These are phyloP conservation scores for Aspergillus piperis DNA, from an alignment of 2,329 filamentous ascomycete genomes.

Conservation along the genomic window DNA sequence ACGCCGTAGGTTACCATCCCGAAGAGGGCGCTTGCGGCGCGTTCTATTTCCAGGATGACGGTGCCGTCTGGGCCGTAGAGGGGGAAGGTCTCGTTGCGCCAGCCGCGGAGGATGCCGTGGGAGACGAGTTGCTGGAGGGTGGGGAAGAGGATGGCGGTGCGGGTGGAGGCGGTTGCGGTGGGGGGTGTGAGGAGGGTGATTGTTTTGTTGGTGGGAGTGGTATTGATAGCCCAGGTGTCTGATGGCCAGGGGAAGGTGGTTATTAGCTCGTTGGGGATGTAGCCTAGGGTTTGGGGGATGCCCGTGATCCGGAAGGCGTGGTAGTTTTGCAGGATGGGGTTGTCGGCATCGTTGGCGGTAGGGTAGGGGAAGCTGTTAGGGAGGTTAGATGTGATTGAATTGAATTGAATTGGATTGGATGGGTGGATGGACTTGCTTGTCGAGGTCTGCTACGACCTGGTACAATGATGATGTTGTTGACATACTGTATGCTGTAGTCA, in stretches of 20 bases:
- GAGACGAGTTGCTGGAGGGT: background rate
- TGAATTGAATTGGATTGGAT: too few relatives aligned
- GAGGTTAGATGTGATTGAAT: background rate
- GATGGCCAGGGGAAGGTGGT: background rate
- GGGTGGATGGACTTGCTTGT: background rate
- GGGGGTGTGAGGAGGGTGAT: background rate
- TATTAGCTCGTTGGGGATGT: conserved; percentile 5
- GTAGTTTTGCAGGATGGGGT: background rate
- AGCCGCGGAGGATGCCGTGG: conserved; percentile 17
- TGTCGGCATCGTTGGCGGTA: background rate
- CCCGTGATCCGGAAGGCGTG: conserved; percentile 10
- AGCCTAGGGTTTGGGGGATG: background rate
- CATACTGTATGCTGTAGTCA: too few relatives aligned
- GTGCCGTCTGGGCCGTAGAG: conserved; percentile 44
- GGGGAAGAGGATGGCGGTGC: background rate
- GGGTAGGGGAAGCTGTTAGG: background rate
- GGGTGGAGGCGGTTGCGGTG: background rate
- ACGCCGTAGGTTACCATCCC: conserved; percentile 48
- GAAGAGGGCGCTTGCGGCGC: conserved; percentile 44
- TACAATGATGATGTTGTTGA: background rate
- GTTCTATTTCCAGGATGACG: conserved; percentile 45
- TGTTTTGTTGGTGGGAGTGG: background rate
- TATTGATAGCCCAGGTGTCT: background rate
- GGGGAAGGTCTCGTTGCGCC: conserved; percentile 46
- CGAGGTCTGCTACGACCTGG: background rate